Evolutionary conservation across 2,329 filamentous ascomycete genomes (phyloP), one percentile per base, ranked within the genome.

Genomic region (Aureobasidium uvarum): DNA sequence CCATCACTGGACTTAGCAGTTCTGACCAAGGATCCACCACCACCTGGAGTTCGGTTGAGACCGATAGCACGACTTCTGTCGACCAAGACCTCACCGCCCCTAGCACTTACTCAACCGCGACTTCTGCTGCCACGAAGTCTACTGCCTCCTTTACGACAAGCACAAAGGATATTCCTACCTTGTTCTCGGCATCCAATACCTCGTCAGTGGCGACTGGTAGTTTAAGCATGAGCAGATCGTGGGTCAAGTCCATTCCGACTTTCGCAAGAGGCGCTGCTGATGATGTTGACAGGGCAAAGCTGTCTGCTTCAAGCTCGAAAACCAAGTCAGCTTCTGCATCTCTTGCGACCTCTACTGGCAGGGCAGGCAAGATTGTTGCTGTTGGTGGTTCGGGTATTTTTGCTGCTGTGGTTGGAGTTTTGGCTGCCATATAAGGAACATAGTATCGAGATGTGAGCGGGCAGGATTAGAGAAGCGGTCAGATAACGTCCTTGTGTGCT

Each of bases 221-320:
- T 43, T 48, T 28, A 23, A 48, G 45, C 45, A 18, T 62, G 28
- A 62, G 23, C 38, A 62, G 28, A 51, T 51, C 58, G 58, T 62
- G 58, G 58, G 58, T 62, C 58, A 50, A 62, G 31, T 51, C 58
- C 20, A 79, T 79, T 66, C 83, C 84, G 10, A 77, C 73, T 50
- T 87, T 78, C 75, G 74, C 86, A 1, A 62, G 74, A 20, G 62
- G 74, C 23, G 18, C 33, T 59, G 41, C 55, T 59, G 76, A 71
- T 52, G 54, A 62, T 13, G 54, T 54, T 14, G 36, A 45, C 33
- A 66, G 58, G 39, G 45, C 64, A 2, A 62, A 45, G 25, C 20
- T 20, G 25, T 46, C 46, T 43, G 25, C 45, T 7, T 38, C 46
- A 33, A 38, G 23, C 2, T 45, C 50, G 31, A 38, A 36, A 1